Percentiles rank a stretch among this genome's conserved stretches.
Conservation (phyloP, 2,329 filamentous ascomycete species). For the Amylocarpus encephaloides region DNA sequence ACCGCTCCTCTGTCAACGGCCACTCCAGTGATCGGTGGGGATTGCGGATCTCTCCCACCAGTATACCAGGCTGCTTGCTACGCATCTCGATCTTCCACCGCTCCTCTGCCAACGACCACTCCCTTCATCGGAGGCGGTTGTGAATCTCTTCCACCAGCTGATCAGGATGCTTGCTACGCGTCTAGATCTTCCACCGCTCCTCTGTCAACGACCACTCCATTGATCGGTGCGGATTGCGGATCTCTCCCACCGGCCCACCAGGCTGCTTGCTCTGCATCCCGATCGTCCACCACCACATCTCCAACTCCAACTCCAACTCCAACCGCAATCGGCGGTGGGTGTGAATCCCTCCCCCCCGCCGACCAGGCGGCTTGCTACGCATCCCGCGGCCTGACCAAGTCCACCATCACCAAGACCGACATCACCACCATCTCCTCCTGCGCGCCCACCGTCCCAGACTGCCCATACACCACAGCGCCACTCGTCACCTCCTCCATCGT, state of each 20-base stretch:
- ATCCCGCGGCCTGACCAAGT: background rate
- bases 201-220: too few species aligned
- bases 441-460: background rate
- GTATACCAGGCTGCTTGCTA: conserved; percentile 1
- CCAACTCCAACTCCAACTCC: background rate
- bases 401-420: background rate
- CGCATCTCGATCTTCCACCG: background rate
- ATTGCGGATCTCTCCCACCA: background rate
- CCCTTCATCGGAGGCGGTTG: too few species aligned
- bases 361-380: conserved; percentile 1
- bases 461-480: conserved; percentile 3
- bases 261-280: background rate
- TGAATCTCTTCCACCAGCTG: too few species aligned
- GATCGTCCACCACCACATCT: background rate
- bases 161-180: too few species aligned
- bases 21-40: too few species aligned
- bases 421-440: conserved; percentile 1
- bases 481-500: background rate
- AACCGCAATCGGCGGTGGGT: background rate
- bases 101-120: background rate
- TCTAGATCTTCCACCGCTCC: too few species aligned
- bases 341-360: background rate
- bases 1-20: too few species aligned
- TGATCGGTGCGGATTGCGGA: too few species aligned
- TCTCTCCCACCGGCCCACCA: background rate